phyloP scores from a whole-genome alignment of 2,329 filamentous ascomycete species.

The Sporothrix mexicana region DNA sequence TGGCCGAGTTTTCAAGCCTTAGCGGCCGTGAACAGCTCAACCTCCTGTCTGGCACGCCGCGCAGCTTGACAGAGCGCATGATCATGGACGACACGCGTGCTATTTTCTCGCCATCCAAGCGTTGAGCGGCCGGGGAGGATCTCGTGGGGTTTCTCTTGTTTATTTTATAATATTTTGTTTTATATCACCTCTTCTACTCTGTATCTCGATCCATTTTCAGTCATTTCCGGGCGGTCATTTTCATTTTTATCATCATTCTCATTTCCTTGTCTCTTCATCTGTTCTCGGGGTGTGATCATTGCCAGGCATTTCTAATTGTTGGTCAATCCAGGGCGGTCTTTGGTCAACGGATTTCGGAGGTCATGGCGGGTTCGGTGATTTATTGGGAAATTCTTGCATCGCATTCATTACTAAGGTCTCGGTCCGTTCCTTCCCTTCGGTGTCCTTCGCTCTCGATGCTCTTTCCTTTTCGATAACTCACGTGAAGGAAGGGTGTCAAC shows the following conservation, averaged over 20 bases:
- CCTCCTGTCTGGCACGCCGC: constrained; percentile 40
- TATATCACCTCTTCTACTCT: background rate
- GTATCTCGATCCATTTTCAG: background rate
- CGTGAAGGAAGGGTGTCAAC: too few species aligned
- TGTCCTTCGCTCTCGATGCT: background rate
- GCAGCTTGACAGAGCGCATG: constrained; percentile 46
- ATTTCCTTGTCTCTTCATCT: background rate
- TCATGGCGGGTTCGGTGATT: constrained; percentile 16
- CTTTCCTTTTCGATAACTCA: background rate
- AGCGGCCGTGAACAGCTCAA: constrained; percentile 24
- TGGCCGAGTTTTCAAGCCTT: constrained; percentile 39
- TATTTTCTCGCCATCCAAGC: constrained; percentile 11
- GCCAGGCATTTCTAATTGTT: background rate
- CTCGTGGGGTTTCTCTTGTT: background rate
- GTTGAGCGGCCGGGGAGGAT: background rate
- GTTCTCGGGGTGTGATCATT: background rate
- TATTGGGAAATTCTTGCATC: background rate
- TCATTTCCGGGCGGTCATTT: background rate
- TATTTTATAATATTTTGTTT: background rate
- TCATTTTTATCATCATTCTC: background rate
- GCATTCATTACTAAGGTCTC: background rate
- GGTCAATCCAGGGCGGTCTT: background rate
- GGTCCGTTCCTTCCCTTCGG: too few species aligned
- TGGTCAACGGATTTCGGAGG: constrained; percentile 21
- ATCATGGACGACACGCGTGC: constrained; percentile 39